phyloP scores from a whole-genome alignment of 2,329 filamentous ascomycete species.

The Cladosporium oxysporum region DNA sequence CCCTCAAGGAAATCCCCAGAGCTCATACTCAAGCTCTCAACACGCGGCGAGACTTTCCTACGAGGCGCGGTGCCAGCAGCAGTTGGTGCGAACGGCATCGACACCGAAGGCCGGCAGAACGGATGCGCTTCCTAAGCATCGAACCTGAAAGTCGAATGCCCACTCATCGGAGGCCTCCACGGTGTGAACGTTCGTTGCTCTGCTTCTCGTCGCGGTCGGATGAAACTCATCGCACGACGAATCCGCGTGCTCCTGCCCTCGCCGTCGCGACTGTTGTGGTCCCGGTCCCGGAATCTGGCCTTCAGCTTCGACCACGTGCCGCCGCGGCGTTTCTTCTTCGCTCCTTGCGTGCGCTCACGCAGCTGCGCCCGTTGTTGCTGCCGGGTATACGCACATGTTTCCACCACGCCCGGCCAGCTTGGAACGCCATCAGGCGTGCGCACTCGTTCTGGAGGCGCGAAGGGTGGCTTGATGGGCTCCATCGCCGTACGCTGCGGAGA shows the following conservation, averaged over 20 bases:
- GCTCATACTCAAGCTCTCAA: not conserved
- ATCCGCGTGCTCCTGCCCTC: not conserved
- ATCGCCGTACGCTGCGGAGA: slow-evolving; percentile 12
- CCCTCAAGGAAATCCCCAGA: not conserved
- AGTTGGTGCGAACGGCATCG: not conserved
- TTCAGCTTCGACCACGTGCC: not conserved
- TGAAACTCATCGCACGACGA: not conserved
- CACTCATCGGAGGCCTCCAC: slow-evolving; percentile 38
- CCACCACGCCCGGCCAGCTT: slow-evolving; percentile 29
- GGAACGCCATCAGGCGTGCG: slow-evolving; percentile 34
- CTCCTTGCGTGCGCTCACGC: not conserved
- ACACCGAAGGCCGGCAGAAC: slow-evolving; percentile 22
- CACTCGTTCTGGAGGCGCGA: slow-evolving; percentile 27
- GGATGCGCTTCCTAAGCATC: slow-evolving; percentile 30
- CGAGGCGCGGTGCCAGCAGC: not conserved
- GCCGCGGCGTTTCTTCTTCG: not conserved
- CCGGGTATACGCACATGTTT: not conserved
- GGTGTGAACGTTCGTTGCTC: not conserved
- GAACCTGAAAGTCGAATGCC: slow-evolving; percentile 30
- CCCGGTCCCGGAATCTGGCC: not conserved
- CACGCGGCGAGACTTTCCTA: not conserved
- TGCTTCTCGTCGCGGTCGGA: not conserved
- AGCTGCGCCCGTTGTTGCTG: not conserved
- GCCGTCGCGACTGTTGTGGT: not conserved
- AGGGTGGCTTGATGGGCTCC: slow-evolving; percentile 26